Conservation (phyloP, 345 rosid species). For the Gossypium anomalum region DNA sequence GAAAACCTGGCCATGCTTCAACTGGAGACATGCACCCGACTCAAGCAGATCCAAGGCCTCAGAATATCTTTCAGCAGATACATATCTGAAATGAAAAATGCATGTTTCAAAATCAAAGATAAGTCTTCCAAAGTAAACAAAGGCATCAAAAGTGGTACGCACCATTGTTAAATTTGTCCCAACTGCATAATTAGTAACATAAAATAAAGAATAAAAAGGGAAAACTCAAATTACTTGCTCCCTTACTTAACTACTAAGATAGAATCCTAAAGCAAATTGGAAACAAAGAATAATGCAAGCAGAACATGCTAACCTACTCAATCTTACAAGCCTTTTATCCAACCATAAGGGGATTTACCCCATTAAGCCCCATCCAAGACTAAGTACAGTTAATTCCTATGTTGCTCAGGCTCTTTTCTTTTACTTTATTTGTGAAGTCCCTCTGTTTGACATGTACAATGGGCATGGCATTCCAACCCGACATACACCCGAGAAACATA, state of each 20-base stretch:
- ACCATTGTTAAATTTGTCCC: constrained; percentile 1
- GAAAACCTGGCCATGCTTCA: constrained; percentile 72
- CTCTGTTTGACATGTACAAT: not conserved
- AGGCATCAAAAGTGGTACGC: not conserved
- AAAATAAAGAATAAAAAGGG: not conserved
- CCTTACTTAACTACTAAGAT: not conserved
- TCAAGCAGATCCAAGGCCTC: constrained; percentile 81
- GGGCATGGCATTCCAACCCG: not conserved
- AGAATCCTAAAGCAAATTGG: not conserved
- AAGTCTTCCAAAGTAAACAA: not conserved
- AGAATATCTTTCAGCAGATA: constrained; percentile 64
- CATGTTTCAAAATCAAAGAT: constrained; percentile 14
- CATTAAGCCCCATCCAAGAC: not conserved
- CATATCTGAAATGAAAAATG: constrained; percentile 43
- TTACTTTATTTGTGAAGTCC: not conserved
- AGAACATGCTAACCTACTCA: not conserved
- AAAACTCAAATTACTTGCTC: not conserved
- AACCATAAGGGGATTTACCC: not conserved
- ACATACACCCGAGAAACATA: not conserved
- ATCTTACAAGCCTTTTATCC: not conserved
- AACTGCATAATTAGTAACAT: not conserved
- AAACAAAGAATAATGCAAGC: not conserved
- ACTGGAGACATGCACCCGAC: constrained; percentile 80
- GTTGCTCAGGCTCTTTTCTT: not conserved
- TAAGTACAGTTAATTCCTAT: not conserved